Conservation (phyloP, 2,329 filamentous ascomycete species). For the Chaetothyriales sp. region DNA sequence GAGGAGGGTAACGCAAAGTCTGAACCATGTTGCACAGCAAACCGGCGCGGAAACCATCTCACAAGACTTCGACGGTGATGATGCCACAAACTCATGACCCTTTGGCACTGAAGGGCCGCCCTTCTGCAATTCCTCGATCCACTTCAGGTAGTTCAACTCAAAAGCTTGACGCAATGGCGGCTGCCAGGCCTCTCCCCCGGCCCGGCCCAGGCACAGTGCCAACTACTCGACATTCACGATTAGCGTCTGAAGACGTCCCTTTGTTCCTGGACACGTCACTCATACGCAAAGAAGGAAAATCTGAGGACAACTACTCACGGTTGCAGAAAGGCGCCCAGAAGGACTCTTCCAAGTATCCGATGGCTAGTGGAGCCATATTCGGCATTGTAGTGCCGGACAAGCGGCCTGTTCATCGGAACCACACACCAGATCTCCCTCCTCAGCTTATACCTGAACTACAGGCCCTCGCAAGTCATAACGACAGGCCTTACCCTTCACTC, state of each 20-base stretch:
- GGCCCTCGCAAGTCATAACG: constrained; percentile 12
- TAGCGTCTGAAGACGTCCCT: not conserved
- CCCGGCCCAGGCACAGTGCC: not conserved
- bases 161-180: not conserved
- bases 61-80: not conserved
- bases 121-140: not conserved
- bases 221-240: not conserved
- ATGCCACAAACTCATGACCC: not conserved
- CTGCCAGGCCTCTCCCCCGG: not conserved
- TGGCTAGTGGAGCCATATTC: constrained; percentile 4
- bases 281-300: not conserved
- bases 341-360: not conserved
- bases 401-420: not conserved
- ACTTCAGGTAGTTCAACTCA: not conserved
- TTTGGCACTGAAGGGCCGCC: not conserved
- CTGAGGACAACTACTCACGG: not conserved
- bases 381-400: constrained; percentile 11
- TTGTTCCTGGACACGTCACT: not conserved
- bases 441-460: constrained; percentile 17
- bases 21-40: not conserved
- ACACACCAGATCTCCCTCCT: constrained; percentile 11
- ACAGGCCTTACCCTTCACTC: not conserved
- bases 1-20: not conserved
- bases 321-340: not conserved
- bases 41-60: not conserved